Conservation (phyloP, 2,329 filamentous ascomycete genomes). For the Epichloe hybrida region DNA sequence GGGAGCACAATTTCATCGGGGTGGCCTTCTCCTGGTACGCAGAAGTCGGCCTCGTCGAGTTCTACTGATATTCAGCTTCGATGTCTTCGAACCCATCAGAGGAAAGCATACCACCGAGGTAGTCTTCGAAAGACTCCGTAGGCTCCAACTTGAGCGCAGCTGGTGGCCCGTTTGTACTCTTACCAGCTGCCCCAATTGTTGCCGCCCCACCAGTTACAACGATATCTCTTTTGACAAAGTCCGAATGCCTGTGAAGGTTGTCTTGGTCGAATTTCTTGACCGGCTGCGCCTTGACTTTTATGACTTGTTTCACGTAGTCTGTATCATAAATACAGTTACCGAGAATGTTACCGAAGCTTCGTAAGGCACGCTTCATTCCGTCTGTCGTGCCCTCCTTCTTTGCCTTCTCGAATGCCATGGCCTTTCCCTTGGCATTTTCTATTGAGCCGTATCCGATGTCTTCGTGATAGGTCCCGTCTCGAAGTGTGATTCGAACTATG, state of each 20-base stretch:
- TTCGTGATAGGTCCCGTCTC: conserved; percentile 93
- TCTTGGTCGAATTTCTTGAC: conserved; percentile 59
- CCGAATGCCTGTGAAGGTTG: conserved; percentile 69
- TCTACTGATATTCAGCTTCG: conserved; percentile 34
- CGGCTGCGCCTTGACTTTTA: conserved; percentile 70
- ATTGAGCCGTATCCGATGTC: conserved; percentile 95
- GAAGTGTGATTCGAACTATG: conserved; percentile 77
- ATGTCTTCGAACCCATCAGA: conserved; percentile 23
- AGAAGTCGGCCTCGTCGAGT: conserved; percentile 67
- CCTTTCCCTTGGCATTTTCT: conserved; percentile 92
- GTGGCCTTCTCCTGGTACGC: conserved; percentile 53
- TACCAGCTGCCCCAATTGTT: not conserved
- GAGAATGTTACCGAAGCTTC: conserved; percentile 89
- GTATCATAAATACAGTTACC: conserved; percentile 99
- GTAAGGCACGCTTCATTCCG: conserved; percentile 73
- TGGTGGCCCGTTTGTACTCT: not conserved
- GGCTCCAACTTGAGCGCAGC: conserved; percentile 17
- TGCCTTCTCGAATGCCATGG: conserved; percentile 91
- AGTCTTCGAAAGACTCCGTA: conserved; percentile 36
- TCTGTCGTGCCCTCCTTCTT: conserved; percentile 98
- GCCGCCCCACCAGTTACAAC: conserved; percentile 11
- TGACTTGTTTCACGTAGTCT: conserved; percentile 79
- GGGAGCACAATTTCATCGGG: conserved; percentile 62
- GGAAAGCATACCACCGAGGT: conserved; percentile 33
- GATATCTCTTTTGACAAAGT: conserved; percentile 52